These are phyloP conservation scores for Neurospora pannonica DNA, from an alignment of 495 filamentous ascomycete genomes.

Conservation along the genomic window DNA sequence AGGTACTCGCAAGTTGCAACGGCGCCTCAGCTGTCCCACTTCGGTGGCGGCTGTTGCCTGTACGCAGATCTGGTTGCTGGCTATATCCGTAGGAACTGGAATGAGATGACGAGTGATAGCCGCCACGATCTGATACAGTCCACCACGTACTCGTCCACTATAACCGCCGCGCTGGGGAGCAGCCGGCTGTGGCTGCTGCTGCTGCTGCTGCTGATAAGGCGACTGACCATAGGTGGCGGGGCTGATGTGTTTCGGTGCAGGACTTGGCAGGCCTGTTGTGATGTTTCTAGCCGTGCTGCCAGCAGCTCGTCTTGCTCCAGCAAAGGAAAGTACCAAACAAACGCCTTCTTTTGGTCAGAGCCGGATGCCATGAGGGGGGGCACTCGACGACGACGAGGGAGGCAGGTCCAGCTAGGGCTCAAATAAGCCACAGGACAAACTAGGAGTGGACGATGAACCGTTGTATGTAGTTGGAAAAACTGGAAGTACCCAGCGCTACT, in stretches of 20 bases:
- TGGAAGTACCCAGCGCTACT: not conserved
- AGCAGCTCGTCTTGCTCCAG: slow-evolving; percentile 68
- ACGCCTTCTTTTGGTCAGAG: not conserved
- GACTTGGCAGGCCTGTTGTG: slow-evolving; percentile 60
- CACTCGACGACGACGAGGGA: not conserved
- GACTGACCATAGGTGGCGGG: slow-evolving; percentile 25
- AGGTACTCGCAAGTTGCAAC: no score
- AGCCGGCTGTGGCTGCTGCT: not conserved
- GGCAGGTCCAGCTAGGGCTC: not conserved
- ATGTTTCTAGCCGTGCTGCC: slow-evolving; percentile 64
- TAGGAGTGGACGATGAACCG: not conserved
- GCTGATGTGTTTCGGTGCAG: not conserved
- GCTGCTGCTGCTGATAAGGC: slow-evolving; percentile 15
- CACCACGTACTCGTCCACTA: slow-evolving; percentile 23
- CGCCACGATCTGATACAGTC: slow-evolving; percentile 29
- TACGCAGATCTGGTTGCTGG: slow-evolving; percentile 16
- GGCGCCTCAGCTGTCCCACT: no score
- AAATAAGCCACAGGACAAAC: not conserved
- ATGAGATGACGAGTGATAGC: slow-evolving; percentile 18
- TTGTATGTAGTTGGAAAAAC: not conserved
- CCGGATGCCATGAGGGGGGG: not conserved
- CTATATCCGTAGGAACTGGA: slow-evolving; percentile 13
- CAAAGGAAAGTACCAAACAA: not conserved
- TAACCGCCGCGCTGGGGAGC: slow-evolving; percentile 24
- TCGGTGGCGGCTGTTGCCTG: slow-evolving; percentile 16